These are phyloP conservation scores for Eustoma russellianum DNA, from an alignment of 257 asterid species.

Conservation along the genomic window DNA sequence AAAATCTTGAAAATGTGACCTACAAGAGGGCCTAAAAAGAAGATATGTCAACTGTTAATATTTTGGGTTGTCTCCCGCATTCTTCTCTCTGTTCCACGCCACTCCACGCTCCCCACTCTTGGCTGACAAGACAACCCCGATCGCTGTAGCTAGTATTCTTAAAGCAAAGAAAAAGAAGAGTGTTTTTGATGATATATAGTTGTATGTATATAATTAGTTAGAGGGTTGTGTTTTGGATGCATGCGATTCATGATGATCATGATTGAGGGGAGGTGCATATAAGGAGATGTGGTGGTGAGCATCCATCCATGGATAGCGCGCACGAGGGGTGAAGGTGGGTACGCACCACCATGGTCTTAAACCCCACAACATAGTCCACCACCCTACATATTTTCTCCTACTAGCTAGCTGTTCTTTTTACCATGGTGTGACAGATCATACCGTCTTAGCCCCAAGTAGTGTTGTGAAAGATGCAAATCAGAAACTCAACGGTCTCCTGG, in stretches of 20 bases:
- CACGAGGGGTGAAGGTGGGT: conserved; percentile 56
- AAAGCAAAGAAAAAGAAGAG: conserved; percentile 4
- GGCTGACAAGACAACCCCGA: conserved; percentile 59
- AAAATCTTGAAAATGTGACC: conserved; percentile 9
- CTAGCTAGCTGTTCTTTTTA: no score
- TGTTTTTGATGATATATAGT: not conserved
- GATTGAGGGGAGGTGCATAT: conserved; percentile 6
- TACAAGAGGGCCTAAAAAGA: conserved; percentile 28
- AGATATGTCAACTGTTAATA: conserved; percentile 33
- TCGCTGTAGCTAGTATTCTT: conserved; percentile 40
- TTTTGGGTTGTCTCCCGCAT: conserved; percentile 68
- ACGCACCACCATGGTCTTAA: conserved; percentile 8
- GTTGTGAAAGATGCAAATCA: no score
- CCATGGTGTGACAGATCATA: no score
- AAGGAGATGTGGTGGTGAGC: conserved; percentile 36
- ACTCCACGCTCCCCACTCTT: conserved; percentile 5
- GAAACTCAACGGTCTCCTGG: no score
- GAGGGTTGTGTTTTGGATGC: conserved; percentile 28
- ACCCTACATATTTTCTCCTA: not conserved
- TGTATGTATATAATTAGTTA: not conserved
- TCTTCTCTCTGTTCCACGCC: conserved; percentile 10
- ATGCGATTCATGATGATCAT: conserved; percentile 55
- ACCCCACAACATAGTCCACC: conserved; percentile 16
- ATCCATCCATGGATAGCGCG: conserved; percentile 47
- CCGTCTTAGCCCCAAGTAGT: no score